Evolutionary conservation across 2,329 filamentous ascomycete species (phyloP).

Genomic region (Iodosphaeria phyllophila): DNA sequence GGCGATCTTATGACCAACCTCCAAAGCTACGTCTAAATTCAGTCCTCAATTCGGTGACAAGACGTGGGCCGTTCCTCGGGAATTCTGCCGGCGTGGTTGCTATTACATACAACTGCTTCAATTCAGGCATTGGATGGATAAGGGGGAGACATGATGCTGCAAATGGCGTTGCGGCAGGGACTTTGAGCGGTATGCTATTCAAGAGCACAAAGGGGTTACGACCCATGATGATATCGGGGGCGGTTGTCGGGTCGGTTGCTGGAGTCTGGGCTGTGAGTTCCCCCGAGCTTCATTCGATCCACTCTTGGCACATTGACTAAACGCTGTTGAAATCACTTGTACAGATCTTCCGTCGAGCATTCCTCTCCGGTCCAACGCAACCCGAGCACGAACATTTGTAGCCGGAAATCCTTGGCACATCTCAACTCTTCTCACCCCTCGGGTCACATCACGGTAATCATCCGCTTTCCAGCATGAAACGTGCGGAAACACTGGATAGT

Average conservation of each 20-base stretch:
- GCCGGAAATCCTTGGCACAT: background rate
- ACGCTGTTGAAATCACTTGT: conserved; percentile 8
- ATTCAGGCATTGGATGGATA: conserved; percentile 62
- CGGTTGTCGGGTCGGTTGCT: conserved; percentile 71
- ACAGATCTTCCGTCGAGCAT: conserved; percentile 11
- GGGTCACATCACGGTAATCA: background rate
- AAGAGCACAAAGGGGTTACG: conserved; percentile 83
- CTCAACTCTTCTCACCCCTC: conserved; percentile 1
- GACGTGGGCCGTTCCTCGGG: conserved; percentile 83
- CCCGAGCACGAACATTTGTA: conserved; percentile 2
- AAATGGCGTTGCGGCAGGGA: conserved; percentile 76
- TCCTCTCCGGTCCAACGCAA: conserved; percentile 1
- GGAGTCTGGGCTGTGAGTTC: conserved; percentile 75
- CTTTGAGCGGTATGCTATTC: conserved; percentile 80
- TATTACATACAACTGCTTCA: conserved; percentile 88
- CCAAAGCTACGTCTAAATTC: conserved; percentile 89
- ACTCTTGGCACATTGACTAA: too few relatives aligned
- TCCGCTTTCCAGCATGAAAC: background rate
- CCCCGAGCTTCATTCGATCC: background rate
- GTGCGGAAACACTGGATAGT: conserved; percentile 2
- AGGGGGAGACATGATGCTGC: conserved; percentile 76
- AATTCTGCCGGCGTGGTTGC: conserved; percentile 94
- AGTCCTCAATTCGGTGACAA: conserved; percentile 82
- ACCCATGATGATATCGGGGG: conserved; percentile 89
- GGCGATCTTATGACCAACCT: conserved; percentile 55